phyloP scores from a whole-genome alignment of 257 asterid genomes.

The Capsicum pubescens region DNA sequence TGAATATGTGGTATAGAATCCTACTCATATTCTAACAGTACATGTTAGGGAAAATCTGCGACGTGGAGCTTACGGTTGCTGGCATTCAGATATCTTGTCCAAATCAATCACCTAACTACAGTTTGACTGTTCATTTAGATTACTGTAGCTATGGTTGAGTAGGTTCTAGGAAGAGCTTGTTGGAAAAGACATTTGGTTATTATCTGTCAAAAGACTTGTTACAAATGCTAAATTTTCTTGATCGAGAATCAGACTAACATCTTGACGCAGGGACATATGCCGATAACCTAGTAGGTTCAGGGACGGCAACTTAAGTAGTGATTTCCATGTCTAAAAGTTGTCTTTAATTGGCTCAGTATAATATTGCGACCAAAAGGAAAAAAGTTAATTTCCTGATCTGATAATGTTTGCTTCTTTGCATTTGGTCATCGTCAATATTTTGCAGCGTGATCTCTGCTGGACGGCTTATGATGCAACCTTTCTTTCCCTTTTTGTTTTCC shows the following conservation, averaged over 20 bases:
- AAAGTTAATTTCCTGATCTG: background rate
- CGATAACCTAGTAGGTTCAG: background rate
- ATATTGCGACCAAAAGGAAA: background rate
- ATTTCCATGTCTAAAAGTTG: background rate
- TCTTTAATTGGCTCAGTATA: background rate
- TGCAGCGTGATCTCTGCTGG: constrained; percentile 11
- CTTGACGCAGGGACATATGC: background rate
- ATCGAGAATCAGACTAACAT: background rate
- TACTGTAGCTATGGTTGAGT: background rate
- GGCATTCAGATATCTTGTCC: constrained; percentile 22
- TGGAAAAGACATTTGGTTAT: background rate
- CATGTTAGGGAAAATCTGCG: background rate
- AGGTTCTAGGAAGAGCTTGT: constrained; percentile 10
- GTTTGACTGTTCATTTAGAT: background rate
- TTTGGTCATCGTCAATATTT: background rate
- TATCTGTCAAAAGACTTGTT: constrained; percentile 2
- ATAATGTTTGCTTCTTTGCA: background rate
- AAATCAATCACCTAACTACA: background rate
- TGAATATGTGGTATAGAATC: too few species aligned
- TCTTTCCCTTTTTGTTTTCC: background rate
- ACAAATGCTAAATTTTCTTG: constrained; percentile 10
- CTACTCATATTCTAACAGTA: too few species aligned
- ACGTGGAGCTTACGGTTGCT: background rate
- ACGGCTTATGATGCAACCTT: constrained; percentile 18
- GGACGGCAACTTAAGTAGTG: constrained; percentile 18